These are phyloP conservation scores for Lactarius pseudohatsudake DNA, from an alignment of 768 basidiomycete species.

Conservation along the genomic window DNA sequence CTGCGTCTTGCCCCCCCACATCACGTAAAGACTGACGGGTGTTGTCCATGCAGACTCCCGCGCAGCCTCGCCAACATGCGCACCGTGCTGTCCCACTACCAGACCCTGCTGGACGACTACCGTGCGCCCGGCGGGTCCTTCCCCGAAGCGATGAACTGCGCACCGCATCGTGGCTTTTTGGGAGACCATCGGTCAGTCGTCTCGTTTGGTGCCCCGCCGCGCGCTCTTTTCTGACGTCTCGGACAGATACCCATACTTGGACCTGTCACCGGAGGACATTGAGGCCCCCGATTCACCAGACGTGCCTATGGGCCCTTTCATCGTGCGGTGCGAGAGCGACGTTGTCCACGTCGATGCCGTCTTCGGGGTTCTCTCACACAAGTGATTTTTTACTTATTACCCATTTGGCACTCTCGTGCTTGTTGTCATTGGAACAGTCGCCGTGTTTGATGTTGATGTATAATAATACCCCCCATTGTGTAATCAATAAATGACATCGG, in stretches of 20 bases:
- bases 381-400: neutral
- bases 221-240: constrained; percentile 1
- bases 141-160: constrained; percentile 17
- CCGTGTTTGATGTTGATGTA: constrained; percentile 7
- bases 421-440: constrained; percentile 10
- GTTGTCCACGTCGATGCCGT: constrained; percentile 50
- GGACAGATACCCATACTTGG: constrained; percentile 27
- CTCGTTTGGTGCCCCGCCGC: neutral
- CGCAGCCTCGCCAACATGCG: constrained; percentile 26
- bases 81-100: constrained; percentile 28
- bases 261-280: constrained; percentile 25
- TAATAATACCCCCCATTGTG: constrained; percentile 1
- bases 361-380: constrained; percentile 47
- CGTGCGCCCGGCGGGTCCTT: constrained; percentile 14
- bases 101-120: constrained; percentile 27
- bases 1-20: neutral
- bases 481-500: constrained; percentile 12
- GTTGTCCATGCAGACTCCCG: constrained; percentile 17
- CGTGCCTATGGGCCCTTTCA: constrained; percentile 23
- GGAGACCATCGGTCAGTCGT: constrained; percentile 27
- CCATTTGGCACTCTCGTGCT: neutral
- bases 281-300: constrained; percentile 17
- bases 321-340: constrained; percentile 22
- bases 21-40: neutral
- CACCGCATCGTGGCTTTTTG: constrained; percentile 26